Percentiles rank a stretch among this genome's conserved stretches.
These are phyloP conservation scores for Blastobotrys mokoenaii DNA, from an alignment of 805 yeast species.

Conservation along the genomic window DNA sequence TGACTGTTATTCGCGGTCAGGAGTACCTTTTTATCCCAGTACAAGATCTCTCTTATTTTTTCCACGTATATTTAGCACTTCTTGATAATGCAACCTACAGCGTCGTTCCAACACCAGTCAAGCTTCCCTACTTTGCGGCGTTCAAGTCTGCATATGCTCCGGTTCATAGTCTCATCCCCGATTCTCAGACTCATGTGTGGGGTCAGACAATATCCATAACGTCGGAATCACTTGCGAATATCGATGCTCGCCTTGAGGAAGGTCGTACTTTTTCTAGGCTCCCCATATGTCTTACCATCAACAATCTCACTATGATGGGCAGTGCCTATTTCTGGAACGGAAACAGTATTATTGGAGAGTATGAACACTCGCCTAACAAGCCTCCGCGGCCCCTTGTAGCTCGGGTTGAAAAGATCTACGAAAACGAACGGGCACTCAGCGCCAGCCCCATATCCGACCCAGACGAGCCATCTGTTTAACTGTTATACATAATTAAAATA, in stretches of 20 bases:
- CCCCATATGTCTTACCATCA: background rate
- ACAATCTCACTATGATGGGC: background rate
- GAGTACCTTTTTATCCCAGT: too few relatives aligned
- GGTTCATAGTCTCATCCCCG: too few relatives aligned
- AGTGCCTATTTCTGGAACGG: slow-evolving; percentile 13
- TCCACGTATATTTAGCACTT: too few relatives aligned
- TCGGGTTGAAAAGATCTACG: too few relatives aligned
- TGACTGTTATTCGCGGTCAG: too few relatives aligned
- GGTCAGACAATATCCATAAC: slow-evolving; percentile 3
- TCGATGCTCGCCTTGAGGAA: slow-evolving; percentile 10
- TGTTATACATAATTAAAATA: background rate
- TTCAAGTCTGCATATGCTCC: too few relatives aligned
- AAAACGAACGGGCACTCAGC: background rate
- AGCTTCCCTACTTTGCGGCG: too few relatives aligned
- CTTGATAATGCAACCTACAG: too few relatives aligned
- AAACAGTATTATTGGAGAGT: slow-evolving; percentile 11
- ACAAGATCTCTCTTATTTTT: too few relatives aligned
- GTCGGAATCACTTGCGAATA: background rate
- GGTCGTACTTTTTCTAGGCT: slow-evolving; percentile 9
- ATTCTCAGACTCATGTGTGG: too few relatives aligned
- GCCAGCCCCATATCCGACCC: background rate
- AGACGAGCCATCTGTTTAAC: background rate
- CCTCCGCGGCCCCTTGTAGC: too few relatives aligned
- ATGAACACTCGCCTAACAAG: slow-evolving; percentile 1
- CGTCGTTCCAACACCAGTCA: too few relatives aligned